Percentiles rank a stretch among this genome's conserved stretches.
phyloP scores from a whole-genome alignment of 1,284 basidiomycete species.

The Irpex lacteus region DNA sequence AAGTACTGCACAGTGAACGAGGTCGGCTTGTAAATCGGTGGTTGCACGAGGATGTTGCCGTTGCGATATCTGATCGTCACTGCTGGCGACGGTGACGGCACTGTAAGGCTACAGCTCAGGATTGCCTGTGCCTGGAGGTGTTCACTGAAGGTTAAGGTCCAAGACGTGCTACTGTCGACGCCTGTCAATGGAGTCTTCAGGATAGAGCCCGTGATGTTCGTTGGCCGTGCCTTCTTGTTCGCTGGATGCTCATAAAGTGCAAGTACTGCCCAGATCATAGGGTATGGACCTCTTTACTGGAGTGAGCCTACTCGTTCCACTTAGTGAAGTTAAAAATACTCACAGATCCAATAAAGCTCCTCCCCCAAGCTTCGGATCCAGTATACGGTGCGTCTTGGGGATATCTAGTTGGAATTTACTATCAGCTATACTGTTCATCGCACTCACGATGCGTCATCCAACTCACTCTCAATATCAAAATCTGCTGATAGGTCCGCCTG shows the following conservation, averaged over 20 bases:
- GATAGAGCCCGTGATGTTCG: constrained; percentile 57
- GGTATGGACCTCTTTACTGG: constrained; percentile 69
- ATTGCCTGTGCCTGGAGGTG: constrained; percentile 62
- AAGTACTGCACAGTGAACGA: constrained; percentile 64
- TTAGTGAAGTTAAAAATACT: constrained; percentile 21
- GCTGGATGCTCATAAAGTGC: constrained; percentile 77
- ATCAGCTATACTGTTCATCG: not conserved
- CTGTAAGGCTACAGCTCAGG: constrained; percentile 61
- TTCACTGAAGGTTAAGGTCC: constrained; percentile 68
- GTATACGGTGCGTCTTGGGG: constrained; percentile 69
- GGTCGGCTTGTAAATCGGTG: constrained; percentile 63
- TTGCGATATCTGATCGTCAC: constrained; percentile 66
- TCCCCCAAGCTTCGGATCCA: constrained; percentile 81
- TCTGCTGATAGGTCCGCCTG: constrained; percentile 75
- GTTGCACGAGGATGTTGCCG: constrained; percentile 60
- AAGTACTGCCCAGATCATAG: constrained; percentile 79
- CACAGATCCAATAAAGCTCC: constrained; percentile 85
- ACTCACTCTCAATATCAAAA: constrained; percentile 70
- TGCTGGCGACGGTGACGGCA: constrained; percentile 42
- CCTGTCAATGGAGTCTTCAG: constrained; percentile 73
- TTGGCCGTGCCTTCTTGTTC: constrained; percentile 58
- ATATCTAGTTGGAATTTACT: constrained; percentile 43
- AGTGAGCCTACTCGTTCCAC: not conserved
- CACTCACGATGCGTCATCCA: not conserved
- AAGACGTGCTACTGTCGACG: constrained; percentile 79